Base-by-base conservation (phyloP, 2,329 filamentous ascomycete species). In the Knufia petricola region DNA sequence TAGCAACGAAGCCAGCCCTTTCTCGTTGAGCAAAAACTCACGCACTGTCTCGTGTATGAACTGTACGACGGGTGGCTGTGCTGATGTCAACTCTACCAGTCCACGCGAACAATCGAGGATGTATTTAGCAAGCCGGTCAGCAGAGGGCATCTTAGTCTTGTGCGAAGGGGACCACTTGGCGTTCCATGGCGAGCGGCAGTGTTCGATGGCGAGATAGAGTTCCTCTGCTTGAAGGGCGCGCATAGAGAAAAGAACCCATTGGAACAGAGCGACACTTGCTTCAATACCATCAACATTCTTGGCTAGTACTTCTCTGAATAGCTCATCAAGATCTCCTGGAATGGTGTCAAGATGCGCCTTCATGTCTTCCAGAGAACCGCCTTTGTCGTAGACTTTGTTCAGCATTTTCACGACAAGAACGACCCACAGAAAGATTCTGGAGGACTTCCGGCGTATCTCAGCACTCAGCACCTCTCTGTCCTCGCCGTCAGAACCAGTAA, bases 351-450 rank as follows among this genome's bases (percentile, higher is more conserved):
- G 57, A 66, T 28, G 9, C 68, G 52, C 19, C 59, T 50, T 0
- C 70, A 77, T 0, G 75, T 52, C 0, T 67, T 48, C 9, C 8
- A 4, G 4, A 13, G 28, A 6, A 19, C 65, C 59, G 1, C 53
- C 15, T 12, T 46, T 6, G 9, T 55, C 56, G 30, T 55, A 62
- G 48, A 66, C 63, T 40, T 63, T 61, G 40, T 72, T 69, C 3
- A 74, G 55, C 2, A 72, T 70, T 2, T 59, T 50, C 3, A 71
- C 59, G 2, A 70, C 69, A 1, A 71, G 57, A 1, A 68, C 61
- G 4, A 65, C 64, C 66, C 69, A 72, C 43, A 72, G 59, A 44
- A 73, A 72, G 7, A 73, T 58, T 0, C 69, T 66, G 12, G 60
- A 24, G n/a, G 49, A 17, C 28, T 51, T 52, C 15, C 45, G 9